A percentile compares a stretch with the other conserved stretches of the same genome.
Conservation (phyloP, 305 asterid genomes). For the Solanum aculeatissimum region DNA sequence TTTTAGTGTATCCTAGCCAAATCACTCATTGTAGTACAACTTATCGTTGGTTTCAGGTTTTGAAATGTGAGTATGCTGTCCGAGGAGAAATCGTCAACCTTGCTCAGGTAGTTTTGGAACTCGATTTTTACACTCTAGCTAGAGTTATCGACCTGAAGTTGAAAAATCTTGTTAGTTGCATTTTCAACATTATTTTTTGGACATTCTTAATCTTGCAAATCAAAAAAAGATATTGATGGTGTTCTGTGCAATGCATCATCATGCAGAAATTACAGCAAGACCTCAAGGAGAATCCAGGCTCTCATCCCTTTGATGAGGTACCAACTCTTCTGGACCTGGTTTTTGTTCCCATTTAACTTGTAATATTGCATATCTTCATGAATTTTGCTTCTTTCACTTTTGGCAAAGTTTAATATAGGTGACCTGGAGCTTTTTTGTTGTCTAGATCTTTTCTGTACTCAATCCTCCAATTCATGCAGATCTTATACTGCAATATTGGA, state of each 20-base stretch:
- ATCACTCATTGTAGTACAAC: neutral
- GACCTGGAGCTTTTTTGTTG: neutral
- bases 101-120: slow-evolving; percentile 59
- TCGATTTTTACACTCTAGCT: neutral
- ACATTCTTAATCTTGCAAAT: neutral
- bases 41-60: slow-evolving; percentile 27
- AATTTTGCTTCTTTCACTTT: neutral
- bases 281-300: slow-evolving; percentile 48
- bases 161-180: neutral
- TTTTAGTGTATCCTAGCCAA: neutral
- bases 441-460: neutral
- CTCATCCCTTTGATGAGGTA: slow-evolving; percentile 95
- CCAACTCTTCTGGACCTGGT: neutral
- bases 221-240: neutral
- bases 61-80: slow-evolving; percentile 91
- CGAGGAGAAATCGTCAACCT: slow-evolving; percentile 90
- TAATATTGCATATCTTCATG: neutral
- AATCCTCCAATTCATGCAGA: slow-evolving; percentile 13
- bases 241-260: neutral
- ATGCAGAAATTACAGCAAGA: slow-evolving; percentile 73
- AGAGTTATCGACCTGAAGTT: neutral
- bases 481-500: slow-evolving; percentile 75
- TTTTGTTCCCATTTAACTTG: neutral
- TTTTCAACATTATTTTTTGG: neutral
- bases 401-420: neutral